These are phyloP conservation scores for Kwoniella bestiolae DNA, from an alignment of 768 basidiomycete genomes.

Conservation along the genomic window DNA sequence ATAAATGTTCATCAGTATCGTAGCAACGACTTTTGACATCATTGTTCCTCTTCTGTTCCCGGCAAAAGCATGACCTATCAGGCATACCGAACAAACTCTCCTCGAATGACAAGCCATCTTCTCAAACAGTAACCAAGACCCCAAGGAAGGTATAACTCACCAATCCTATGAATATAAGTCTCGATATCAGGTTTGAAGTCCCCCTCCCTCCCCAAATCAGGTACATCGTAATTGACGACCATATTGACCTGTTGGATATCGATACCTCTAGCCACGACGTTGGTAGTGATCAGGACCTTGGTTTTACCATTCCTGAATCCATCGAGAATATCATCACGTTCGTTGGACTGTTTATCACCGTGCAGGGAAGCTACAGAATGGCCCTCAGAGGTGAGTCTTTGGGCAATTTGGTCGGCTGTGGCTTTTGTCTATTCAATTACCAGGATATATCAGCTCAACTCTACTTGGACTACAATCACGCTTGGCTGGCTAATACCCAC, in stretches of 20 bases:
- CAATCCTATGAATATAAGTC: slow-evolving; percentile 97
- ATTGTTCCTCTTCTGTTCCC: no score
- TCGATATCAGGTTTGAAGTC: slow-evolving; percentile 77
- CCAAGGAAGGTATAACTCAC: slow-evolving; percentile 62
- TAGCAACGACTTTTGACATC: no score
- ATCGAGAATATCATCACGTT: slow-evolving; percentile 91
- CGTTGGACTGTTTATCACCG: slow-evolving; percentile 84
- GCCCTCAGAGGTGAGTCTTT: slow-evolving; percentile 87
- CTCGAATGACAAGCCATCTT: no score
- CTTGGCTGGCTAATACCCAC: no score
- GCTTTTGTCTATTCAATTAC: slow-evolving; percentile 69
- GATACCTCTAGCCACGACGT: slow-evolving; percentile 97
- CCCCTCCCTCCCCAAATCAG: slow-evolving; percentile 63
- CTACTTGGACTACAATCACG: no score
- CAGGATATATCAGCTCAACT: not conserved
- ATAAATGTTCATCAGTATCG: not conserved
- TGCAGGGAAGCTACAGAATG: slow-evolving; percentile 96
- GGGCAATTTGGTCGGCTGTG: slow-evolving; percentile 88
- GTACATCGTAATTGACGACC: slow-evolving; percentile 99
- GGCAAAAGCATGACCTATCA: no score
- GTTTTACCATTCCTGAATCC: slow-evolving; percentile 93
- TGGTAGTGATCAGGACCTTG: slow-evolving; percentile 97
- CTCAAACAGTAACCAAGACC: no score
- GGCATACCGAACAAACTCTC: no score
- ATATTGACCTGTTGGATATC: slow-evolving; percentile 99